phyloP scores from a whole-genome alignment of 2,329 filamentous ascomycete genomes.

The Chalaropsis ovoidea region DNA sequence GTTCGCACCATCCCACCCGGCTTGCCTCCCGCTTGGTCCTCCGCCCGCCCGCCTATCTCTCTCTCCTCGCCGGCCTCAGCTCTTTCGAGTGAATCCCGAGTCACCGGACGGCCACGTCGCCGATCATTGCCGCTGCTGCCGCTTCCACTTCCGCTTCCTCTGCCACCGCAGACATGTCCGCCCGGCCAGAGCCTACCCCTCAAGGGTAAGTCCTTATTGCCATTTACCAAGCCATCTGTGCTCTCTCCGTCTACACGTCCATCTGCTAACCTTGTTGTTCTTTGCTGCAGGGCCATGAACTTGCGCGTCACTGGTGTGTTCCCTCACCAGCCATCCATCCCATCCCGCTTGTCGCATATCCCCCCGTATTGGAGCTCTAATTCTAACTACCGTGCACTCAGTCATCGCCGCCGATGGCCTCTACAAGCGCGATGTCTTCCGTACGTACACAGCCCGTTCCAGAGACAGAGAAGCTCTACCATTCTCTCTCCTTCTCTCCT shows the following conservation, averaged over 20 bases:
- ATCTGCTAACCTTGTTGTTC: conserved; percentile 31
- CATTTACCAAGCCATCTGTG: conserved; percentile 22
- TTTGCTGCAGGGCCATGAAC: conserved; percentile 60
- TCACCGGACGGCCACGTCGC: not conserved
- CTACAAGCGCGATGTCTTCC: conserved; percentile 98
- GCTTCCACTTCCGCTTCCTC: not conserved
- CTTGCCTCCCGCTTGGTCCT: not conserved
- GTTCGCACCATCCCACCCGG: not conserved
- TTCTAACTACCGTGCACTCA: conserved; percentile 35
- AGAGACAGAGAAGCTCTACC: no score
- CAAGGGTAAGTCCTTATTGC: conserved; percentile 26
- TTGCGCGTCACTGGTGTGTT: conserved; percentile 81
- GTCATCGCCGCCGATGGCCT: conserved; percentile 97
- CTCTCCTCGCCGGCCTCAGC: not conserved
- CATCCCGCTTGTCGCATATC: not conserved
- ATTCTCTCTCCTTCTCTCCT: not conserved
- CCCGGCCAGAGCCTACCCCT: conserved; percentile 20
- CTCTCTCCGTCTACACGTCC: not conserved
- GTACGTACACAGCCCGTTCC: conserved; percentile 48
- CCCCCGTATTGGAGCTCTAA: not conserved
- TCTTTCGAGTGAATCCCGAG: not conserved
- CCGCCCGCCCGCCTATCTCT: no score
- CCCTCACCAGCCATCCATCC: conserved; percentile 24
- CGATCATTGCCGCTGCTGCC: not conserved
- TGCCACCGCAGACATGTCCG: conserved; percentile 15